Evolutionary conservation across 495 filamentous ascomycete species (phyloP).

Genomic region (Penicillium herquei): DNA sequence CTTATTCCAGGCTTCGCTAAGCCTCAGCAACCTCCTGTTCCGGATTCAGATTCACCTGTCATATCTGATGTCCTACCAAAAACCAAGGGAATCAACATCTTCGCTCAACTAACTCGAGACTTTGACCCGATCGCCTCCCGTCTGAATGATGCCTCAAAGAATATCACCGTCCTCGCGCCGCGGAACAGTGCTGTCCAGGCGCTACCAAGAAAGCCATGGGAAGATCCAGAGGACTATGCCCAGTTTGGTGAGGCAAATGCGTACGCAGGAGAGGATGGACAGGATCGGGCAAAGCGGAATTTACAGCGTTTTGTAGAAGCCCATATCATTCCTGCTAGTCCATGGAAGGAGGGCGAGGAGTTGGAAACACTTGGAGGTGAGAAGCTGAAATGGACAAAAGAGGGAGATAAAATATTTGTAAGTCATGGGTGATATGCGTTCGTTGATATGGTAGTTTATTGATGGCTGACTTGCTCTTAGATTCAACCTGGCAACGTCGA

Average conservation of each 20-base stretch:
- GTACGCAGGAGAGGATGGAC: constrained; percentile 76
- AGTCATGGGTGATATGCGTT: constrained; percentile 22
- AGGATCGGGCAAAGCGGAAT: constrained; percentile 77
- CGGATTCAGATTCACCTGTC: constrained; percentile 42
- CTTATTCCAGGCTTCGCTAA: constrained; percentile 32
- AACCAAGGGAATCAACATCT: constrained; percentile 80
- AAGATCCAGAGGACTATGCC: constrained; percentile 78
- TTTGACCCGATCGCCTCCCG: constrained; percentile 69
- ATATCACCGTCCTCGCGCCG: constrained; percentile 89
- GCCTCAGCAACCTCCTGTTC: constrained; percentile 31
- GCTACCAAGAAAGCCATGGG: constrained; percentile 91
- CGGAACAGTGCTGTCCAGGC: constrained; percentile 75
- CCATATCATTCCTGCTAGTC: constrained; percentile 73
- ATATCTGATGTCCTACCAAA: constrained; percentile 86
- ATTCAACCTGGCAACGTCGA: constrained; percentile 78
- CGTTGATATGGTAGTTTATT: not conserved
- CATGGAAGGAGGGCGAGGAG: constrained; percentile 78
- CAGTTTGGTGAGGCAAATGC: constrained; percentile 65
- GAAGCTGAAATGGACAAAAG: constrained; percentile 78
- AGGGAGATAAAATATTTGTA: constrained; percentile 70
- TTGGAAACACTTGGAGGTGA: constrained; percentile 66
- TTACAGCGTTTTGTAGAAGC: constrained; percentile 82
- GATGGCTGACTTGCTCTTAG: constrained; percentile 37
- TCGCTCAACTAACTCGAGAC: constrained; percentile 80
- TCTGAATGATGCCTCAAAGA: constrained; percentile 64